phyloP scores from a whole-genome alignment of 2,329 filamentous ascomycete species.

The Chrysosporium queenslandicum region DNA sequence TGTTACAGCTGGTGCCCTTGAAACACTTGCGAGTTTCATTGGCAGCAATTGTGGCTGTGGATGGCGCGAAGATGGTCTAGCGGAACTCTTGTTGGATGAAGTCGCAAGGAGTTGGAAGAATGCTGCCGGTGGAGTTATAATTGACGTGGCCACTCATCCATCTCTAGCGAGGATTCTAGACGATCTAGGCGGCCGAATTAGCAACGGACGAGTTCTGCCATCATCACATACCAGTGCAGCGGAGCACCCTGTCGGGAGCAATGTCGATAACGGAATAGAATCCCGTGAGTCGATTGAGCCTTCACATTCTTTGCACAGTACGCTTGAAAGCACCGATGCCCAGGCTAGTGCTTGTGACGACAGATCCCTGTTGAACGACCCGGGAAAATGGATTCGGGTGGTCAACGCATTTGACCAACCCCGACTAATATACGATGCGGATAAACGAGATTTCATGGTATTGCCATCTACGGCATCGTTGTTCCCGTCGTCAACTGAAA shows the following conservation, averaged over 20 bases:
- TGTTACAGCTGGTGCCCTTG: slow-evolving; percentile 74
- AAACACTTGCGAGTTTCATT: slow-evolving; percentile 77
- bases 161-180: slow-evolving; percentile 70
- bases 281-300: not conserved
- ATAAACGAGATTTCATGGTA: slow-evolving; percentile 84
- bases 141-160: slow-evolving; percentile 63
- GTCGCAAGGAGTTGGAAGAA: slow-evolving; percentile 87
- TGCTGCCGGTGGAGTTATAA: slow-evolving; percentile 76
- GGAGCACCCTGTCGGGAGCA: not conserved
- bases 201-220: slow-evolving; percentile 51
- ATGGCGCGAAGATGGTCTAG: slow-evolving; percentile 92
- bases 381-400: slow-evolving; percentile 73
- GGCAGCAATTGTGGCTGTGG: slow-evolving; percentile 87
- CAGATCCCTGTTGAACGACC: slow-evolving; percentile 35
- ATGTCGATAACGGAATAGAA: not conserved
- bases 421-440: slow-evolving; percentile 37
- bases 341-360: not conserved
- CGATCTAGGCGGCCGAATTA: slow-evolving; percentile 77
- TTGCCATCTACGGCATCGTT: slow-evolving; percentile 56
- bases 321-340: not conserved
- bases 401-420: slow-evolving; percentile 80
- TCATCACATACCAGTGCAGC: not conserved
- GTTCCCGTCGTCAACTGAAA: slow-evolving; percentile 67
- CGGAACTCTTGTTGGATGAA: slow-evolving; percentile 86
- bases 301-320: not conserved